Conservation (phyloP, 2,329 filamentous ascomycete species). For the Talaromyces sp. region DNA sequence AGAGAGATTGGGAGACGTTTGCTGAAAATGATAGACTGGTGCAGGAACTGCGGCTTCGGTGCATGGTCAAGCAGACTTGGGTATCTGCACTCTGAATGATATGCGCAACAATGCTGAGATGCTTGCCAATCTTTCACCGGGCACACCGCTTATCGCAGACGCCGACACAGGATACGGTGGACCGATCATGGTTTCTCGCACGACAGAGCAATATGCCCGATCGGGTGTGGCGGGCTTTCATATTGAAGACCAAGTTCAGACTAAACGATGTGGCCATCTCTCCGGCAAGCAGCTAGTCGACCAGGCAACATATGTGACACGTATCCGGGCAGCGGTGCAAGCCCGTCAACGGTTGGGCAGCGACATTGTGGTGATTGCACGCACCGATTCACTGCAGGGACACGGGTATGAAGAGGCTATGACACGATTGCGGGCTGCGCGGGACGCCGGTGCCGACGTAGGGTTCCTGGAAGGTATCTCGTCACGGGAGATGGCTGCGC, state of each 20-base stretch:
- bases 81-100: conserved; percentile 55
- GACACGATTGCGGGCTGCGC: conserved; percentile 41
- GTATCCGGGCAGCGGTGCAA: conserved; percentile 43
- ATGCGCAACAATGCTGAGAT: conserved; percentile 58
- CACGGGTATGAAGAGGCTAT: conserved; percentile 46
- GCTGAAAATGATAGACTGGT: conserved; percentile 45
- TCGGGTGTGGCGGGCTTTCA: conserved; percentile 60
- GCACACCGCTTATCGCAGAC: conserved; percentile 56
- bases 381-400: conserved; percentile 42
- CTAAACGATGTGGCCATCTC: conserved; percentile 47
- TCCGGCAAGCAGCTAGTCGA: conserved; percentile 45
- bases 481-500: conserved; percentile 40
- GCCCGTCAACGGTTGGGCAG: conserved; percentile 37
- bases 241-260: conserved; percentile 60
- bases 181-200: conserved; percentile 52
- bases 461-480: conserved; percentile 48
- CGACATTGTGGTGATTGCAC: conserved; percentile 51
- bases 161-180: conserved; percentile 60
- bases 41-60: conserved; percentile 54
- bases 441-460: conserved; percentile 45
- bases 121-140: conserved; percentile 55
- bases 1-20: too few relatives aligned
- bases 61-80: conserved; percentile 54
- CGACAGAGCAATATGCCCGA: conserved; percentile 54
- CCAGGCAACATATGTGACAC: conserved; percentile 34